Conservation (phyloP, 2,329 filamentous ascomycete species). For the Didymella exigua region DNA sequence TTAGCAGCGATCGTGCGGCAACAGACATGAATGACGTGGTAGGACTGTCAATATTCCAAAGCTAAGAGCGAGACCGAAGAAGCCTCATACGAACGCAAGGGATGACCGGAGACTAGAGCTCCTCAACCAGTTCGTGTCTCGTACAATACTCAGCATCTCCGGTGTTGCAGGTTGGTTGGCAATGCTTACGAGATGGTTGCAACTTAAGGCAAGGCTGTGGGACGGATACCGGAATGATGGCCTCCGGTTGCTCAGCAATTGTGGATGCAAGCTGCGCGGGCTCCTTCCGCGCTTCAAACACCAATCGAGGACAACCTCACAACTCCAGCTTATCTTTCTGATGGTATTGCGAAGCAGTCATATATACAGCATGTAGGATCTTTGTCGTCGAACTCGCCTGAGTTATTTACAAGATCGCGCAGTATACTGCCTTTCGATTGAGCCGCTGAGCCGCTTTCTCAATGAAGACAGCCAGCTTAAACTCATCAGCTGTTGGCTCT, state of each 20-base stretch:
- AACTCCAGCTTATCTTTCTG: background rate
- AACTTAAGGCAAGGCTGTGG: conserved; percentile 1
- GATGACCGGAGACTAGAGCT: background rate
- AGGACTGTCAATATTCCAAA: conserved; percentile 9
- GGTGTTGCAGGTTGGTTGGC: background rate
- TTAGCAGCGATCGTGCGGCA: conserved; percentile 26
- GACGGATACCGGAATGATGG: conserved; percentile 3
- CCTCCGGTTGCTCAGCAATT: conserved; percentile 11
- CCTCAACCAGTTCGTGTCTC: background rate
- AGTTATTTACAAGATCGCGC: background rate
- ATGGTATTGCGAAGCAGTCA: background rate
- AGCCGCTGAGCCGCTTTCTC: background rate
- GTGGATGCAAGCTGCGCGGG: conserved; percentile 4
- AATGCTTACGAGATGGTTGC: conserved; percentile 13
- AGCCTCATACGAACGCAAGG: background rate
- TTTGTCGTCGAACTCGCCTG: background rate
- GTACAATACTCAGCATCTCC: conserved; percentile 1
- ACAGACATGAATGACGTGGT: conserved; percentile 26
- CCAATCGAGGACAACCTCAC: background rate
- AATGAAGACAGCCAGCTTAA: background rate
- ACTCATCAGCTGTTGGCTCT: background rate
- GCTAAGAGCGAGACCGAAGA: background rate
- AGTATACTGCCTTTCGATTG: background rate
- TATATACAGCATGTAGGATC: background rate
- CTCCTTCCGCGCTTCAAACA: conserved; percentile 3